Percentiles rank a stretch among this genome's conserved stretches.
phyloP scores from a whole-genome alignment of 2,329 filamentous ascomycete species.

The Trichoderma sp. region DNA sequence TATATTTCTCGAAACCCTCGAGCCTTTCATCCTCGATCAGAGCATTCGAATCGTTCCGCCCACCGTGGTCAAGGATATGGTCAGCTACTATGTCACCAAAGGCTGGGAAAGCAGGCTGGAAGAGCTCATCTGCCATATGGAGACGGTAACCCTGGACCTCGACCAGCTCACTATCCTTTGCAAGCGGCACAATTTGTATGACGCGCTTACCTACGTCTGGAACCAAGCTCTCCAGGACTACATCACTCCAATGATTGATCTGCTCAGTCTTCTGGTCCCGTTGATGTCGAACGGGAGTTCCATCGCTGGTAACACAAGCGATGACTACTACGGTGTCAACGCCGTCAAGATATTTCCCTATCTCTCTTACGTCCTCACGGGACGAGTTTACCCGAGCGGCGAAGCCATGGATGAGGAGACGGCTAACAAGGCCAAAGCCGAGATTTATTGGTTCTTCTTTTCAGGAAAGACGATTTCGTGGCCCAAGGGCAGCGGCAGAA shows the following conservation, averaged over 20 bases:
- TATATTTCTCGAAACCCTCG: conserved; percentile 84
- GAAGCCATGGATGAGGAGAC: conserved; percentile 71
- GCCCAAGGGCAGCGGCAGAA: conserved; percentile 65
- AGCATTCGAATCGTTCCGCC: conserved; percentile 77
- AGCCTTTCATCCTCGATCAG: conserved; percentile 82
- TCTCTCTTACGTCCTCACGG: conserved; percentile 86
- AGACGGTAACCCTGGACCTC: conserved; percentile 87
- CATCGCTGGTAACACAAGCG: conserved; percentile 57
- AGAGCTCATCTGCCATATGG: conserved; percentile 91
- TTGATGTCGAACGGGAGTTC: conserved; percentile 60
- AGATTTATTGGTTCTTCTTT: conserved; percentile 92
- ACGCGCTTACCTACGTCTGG: conserved; percentile 96
- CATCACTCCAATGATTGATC: conserved; percentile 83
- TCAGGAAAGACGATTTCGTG: conserved; percentile 76
- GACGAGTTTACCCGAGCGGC: conserved; percentile 88
- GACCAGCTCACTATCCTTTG: conserved; percentile 90
- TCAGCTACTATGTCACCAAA: conserved; percentile 75
- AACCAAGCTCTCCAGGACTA: conserved; percentile 88
- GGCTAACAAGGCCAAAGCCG: conserved; percentile 76
- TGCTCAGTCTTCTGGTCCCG: conserved; percentile 69
- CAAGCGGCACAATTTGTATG: conserved; percentile 89
- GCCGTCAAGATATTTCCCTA: conserved; percentile 94
- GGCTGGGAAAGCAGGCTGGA: conserved; percentile 79
- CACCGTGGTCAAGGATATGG: conserved; percentile 80
- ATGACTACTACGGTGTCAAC: conserved; percentile 66